Conservation (phyloP, 805 yeast genomes). For the Sugiyamaella marilandica region DNA sequence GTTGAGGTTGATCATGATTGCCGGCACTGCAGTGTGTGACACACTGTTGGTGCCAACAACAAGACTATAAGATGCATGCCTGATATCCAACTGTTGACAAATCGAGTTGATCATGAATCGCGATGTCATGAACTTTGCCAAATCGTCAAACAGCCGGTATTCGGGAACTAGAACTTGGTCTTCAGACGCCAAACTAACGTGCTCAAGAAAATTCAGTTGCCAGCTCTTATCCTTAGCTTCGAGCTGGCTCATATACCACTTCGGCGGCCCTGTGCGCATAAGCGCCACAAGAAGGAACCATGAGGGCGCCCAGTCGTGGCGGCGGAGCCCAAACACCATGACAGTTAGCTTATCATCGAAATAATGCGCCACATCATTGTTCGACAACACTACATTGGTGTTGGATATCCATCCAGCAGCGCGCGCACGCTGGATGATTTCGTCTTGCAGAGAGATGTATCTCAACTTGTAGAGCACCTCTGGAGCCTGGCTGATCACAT, state of each 20-base stretch:
- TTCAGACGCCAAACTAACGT: constrained; percentile 10
- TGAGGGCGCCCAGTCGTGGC: constrained; percentile 35
- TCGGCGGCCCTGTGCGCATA: constrained; percentile 25
- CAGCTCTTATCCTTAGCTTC: constrained; percentile 24
- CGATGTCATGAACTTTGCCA: constrained; percentile 24
- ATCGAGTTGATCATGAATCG: constrained; percentile 31
- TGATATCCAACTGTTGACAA: constrained; percentile 27
- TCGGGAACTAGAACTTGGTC: constrained; percentile 19
- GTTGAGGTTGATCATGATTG: constrained; percentile 17
- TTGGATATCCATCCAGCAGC: constrained; percentile 69
- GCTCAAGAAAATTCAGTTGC: constrained; percentile 24
- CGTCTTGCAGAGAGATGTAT: constrained; percentile 45
- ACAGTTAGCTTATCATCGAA: constrained; percentile 19
- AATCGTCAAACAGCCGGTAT: constrained; percentile 26
- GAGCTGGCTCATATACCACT: constrained; percentile 36
- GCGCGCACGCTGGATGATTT: constrained; percentile 50
- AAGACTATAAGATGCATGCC: constrained; percentile 21
- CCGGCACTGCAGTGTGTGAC: constrained; percentile 8
- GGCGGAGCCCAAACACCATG: constrained; percentile 29
- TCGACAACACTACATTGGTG: constrained; percentile 46
- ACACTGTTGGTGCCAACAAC: constrained; percentile 6
- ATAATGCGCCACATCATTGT: constrained; percentile 41
- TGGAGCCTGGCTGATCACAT: constrained; percentile 20
- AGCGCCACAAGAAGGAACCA: constrained; percentile 38
- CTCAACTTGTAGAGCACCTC: constrained; percentile 43